Evolutionary conservation across 2,329 filamentous ascomycete genomes (phyloP), one percentile per base, ranked within the genome.

Genomic region (Fusarium hainanense): DNA sequence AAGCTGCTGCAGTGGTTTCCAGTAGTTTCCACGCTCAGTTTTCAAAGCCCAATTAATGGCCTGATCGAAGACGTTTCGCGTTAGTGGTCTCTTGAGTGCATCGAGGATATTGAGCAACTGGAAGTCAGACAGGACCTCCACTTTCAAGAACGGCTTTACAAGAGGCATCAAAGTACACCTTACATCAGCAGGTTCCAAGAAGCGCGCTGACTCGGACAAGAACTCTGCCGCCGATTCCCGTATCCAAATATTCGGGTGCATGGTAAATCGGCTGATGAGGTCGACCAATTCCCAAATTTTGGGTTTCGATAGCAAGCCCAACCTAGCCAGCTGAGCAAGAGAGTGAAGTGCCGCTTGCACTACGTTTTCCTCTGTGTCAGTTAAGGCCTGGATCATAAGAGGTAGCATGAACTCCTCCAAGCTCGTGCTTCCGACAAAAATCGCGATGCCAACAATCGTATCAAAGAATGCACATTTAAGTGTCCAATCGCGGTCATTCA

Each of bases 391-490:
- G 5, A 98, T 88, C 93, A 99, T 98, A 16, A 99, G 84, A 1
- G 97, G 96, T 27, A 99, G 82, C 69, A 98, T 97, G 74, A 98
- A 99, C 72, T 97, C 94, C 79, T 99, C 96, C 32, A 99, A 82
- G 71, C 91, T 97, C 34, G 90, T 92, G 63, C 92, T 94, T 28
- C 96, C 96, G 34, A 98, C 88, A 72, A 97, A 97, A 2, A 93
- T 89, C 6, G 94, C 93, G 69, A 99, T 94, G 6, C 94, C 95
- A 18, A 98, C 93, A 27, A 98, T 93, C 0, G 94, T 93, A 76
- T 97, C 94, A 75, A 99, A 98, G 77, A 98, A 98, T 4, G 95
- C 94, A 74, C 94, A 98, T 79, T 97, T 98, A 32, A 99, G 83
- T 78, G 93, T 93, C 96, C 96, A 99, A 77, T 99, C 94, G 43